A percentile compares a stretch with the other conserved stretches of the same genome.
These are phyloP conservation scores for Starmerella stigmatis DNA, from an alignment of 805 yeast genomes.

Conservation along the genomic window DNA sequence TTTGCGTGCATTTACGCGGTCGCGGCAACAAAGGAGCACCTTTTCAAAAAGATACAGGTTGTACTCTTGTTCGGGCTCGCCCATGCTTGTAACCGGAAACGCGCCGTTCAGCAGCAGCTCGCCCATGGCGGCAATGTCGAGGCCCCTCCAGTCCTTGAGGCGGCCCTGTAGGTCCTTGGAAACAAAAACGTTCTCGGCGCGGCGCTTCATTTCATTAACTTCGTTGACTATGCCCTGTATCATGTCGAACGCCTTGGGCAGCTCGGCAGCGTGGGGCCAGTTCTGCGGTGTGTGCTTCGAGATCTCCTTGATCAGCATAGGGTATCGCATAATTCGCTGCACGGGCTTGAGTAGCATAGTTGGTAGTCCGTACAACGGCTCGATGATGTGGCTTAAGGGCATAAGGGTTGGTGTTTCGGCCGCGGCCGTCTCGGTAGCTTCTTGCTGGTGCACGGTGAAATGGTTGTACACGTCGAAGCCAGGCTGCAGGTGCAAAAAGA, in stretches of 20 bases:
- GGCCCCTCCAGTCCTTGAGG: conserved; percentile 88
- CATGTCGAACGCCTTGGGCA: conserved; percentile 57
- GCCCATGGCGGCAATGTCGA: conserved; percentile 68
- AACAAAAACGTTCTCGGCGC: conserved; percentile 71
- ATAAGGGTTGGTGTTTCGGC: conserved; percentile 48
- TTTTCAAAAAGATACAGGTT: conserved; percentile 81
- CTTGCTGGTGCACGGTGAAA: conserved; percentile 83
- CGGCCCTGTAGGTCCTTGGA: conserved; percentile 59
- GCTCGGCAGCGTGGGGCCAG: conserved; percentile 52
- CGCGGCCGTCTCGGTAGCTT: conserved; percentile 69
- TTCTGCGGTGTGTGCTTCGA: conserved; percentile 49
- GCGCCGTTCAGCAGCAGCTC: conserved; percentile 66
- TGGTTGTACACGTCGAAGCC: conserved; percentile 86
- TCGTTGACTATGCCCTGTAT: conserved; percentile 75
- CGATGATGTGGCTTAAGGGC: conserved; percentile 50
- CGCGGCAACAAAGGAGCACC: conserved; percentile 54
- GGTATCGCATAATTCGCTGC: conserved; percentile 93
- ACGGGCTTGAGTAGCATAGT: conserved; percentile 86
- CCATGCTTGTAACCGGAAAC: conserved; percentile 39
- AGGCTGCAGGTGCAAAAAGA: conserved; percentile 73
- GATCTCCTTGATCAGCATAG: conserved; percentile 62
- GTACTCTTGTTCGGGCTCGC: conserved; percentile 68
- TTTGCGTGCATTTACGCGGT: conserved; percentile 42
- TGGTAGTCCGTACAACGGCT: conserved; percentile 80
- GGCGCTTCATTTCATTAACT: conserved; percentile 88